Evolutionary conservation across 202 grass and related monocot genomes (phyloP), one percentile per base, ranked within the genome.

Genomic region (Elaeis oleifera): DNA sequence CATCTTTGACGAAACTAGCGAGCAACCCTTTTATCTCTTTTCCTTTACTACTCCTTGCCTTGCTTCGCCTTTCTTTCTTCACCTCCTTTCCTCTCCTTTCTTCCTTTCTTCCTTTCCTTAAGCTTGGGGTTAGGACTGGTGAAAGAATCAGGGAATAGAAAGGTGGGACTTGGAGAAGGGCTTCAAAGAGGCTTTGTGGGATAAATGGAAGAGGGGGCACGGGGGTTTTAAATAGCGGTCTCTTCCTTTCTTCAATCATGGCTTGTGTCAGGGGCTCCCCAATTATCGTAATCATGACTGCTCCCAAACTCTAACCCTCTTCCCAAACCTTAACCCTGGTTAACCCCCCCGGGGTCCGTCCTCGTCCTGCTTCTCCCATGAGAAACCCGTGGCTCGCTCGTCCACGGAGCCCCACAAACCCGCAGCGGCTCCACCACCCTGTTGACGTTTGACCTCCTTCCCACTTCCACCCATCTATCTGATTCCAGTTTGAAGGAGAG

Each of bases 221-320:
- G 36, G 36, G 36, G 36, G 11, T 44, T 44, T 44, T 44, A 44
- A 44, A 44, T 44, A 44, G 36, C 1, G 9, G 36, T 13, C 36
- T 44, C 36, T 52, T 26, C 15, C 19, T 11, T 8, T 11, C n/a
- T 63, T 63, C 19, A 14, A 36, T 23, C n/a, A 49, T 49, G 2
- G 7, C 26, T 32, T 14, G 2, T 44, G 60, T 63, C 59, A 9
- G n/a, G 23, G 19, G 15, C 63, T 53, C 48, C 44, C 63, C 15
- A 53, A 65, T 52, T 49, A 65, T 52, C 15, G 57, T 16, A 59
- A 59, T 26, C 63, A 29, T 64, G 61, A 9, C 25, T 62, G 60
- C 32, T 62, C 44, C 15, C 60, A 44, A 62, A 62, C 60, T 17
- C 16, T 20, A 19, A 17, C 26, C 44, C 23, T 24, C 26, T 28